A percentile compares a stretch with the other conserved stretches of the same genome.
Conservation (phyloP, 352 stramenopile species). For the Peronospora belbahrii region DNA sequence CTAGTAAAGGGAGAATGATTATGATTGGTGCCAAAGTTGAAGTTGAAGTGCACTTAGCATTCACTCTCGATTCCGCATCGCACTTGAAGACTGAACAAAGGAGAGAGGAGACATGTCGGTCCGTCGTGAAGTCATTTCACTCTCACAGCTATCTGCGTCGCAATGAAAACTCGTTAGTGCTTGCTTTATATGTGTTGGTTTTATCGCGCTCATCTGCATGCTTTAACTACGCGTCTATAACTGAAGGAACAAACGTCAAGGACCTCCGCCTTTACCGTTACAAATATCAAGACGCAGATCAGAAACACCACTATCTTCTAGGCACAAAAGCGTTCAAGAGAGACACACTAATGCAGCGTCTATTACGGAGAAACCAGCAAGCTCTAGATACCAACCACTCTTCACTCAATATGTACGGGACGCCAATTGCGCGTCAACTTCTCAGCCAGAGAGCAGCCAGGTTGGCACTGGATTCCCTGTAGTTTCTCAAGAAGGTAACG, state of each 20-base stretch:
- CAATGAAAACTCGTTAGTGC: slow-evolving; percentile 28
- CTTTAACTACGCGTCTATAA: neutral
- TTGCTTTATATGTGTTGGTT: neutral
- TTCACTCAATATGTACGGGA: slow-evolving; percentile 11
- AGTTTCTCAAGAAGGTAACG: slow-evolving; percentile 33
- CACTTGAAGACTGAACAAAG: slow-evolving; percentile 1
- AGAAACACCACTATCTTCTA: neutral
- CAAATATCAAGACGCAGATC: slow-evolving; percentile 13
- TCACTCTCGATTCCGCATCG: slow-evolving; percentile 28
- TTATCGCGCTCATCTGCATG: neutral
- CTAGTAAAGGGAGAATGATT: neutral
- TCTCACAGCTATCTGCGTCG: slow-evolving; percentile 63
- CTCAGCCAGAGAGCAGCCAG: slow-evolving; percentile 20
- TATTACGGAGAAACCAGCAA: neutral
- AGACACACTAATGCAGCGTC: slow-evolving; percentile 1
- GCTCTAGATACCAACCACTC: slow-evolving; percentile 6
- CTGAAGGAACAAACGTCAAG: slow-evolving; percentile 9
- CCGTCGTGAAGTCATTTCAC: slow-evolving; percentile 57
- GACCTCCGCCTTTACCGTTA: slow-evolving; percentile 18
- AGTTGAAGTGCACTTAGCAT: slow-evolving; percentile 17
- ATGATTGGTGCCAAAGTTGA: slow-evolving; percentile 10
- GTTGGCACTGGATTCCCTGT: neutral
- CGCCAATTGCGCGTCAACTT: slow-evolving; percentile 6
- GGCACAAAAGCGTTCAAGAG: neutral
- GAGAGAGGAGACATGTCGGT: slow-evolving; percentile 43